Evolutionary conservation across 139 green algal species (phyloP).

Genomic region (Dunaliella primolecta): DNA sequence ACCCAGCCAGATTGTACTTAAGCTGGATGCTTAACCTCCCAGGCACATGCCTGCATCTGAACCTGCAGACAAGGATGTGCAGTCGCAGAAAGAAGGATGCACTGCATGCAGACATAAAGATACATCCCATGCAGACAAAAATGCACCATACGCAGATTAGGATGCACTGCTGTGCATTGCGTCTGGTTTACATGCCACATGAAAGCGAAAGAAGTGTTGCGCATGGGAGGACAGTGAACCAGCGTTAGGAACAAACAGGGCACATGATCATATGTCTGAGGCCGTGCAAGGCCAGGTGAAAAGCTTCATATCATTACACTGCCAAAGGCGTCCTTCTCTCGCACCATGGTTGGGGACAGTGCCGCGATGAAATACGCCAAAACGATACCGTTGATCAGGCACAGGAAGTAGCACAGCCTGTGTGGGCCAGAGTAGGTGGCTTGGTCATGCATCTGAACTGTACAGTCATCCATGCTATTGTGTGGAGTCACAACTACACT

Average conservation of each 20-base stretch:
- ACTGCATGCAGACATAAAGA: too few species aligned
- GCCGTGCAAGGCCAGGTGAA: too few species aligned
- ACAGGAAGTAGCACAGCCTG: conserved; percentile 18
- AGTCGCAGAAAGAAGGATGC: neutral
- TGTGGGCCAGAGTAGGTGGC: too few species aligned
- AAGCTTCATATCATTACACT: neutral
- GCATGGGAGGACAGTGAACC: too few species aligned
- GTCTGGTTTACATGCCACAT: neutral
- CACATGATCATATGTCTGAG: too few species aligned
- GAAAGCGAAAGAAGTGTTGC: too few species aligned
- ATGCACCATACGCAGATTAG: neutral
- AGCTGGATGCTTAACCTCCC: neutral
- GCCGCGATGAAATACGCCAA: conserved; percentile 73
- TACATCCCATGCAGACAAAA: neutral
- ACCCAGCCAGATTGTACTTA: neutral
- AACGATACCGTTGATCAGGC: neutral
- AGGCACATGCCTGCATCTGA: neutral
- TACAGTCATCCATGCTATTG: too few species aligned
- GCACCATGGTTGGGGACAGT: conserved; percentile 42
- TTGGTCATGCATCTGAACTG: too few species aligned
- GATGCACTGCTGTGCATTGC: too few species aligned
- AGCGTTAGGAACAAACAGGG: too few species aligned
- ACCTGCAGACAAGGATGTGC: neutral
- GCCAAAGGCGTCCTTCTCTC: too few species aligned
- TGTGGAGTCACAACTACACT: too few species aligned